phyloP scores from a whole-genome alignment of 2,329 filamentous ascomycete genomes.

The Colletotrichum tamarilloi region DNA sequence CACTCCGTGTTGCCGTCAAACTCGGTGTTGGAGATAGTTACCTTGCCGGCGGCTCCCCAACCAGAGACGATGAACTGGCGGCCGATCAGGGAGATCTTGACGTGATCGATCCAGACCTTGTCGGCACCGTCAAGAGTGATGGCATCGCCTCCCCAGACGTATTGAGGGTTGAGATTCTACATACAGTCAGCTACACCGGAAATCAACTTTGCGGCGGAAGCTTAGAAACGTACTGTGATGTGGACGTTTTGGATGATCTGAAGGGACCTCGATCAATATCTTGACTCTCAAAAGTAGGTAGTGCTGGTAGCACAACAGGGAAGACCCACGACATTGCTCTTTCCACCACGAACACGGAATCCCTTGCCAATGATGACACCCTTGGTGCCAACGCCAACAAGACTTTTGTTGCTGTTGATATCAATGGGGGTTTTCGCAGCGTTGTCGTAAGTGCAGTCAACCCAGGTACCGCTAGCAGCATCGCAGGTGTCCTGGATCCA shows the following conservation, averaged over 20 bases:
- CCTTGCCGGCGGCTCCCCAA: constrained; percentile 44
- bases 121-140: constrained; percentile 50
- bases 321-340: constrained; percentile 53
- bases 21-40: constrained; percentile 53
- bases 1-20: constrained; percentile 48
- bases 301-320: not conserved
- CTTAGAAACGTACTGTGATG: constrained; percentile 45
- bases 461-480: constrained; percentile 38
- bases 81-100: constrained; percentile 53
- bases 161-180: constrained; percentile 50
- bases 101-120: constrained; percentile 46
- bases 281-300: not conserved
- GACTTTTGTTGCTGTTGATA: constrained; percentile 44
- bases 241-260: constrained; percentile 61
- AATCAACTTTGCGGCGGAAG: not conserved
- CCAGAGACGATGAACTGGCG: constrained; percentile 53
- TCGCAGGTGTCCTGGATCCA: constrained; percentile 40
- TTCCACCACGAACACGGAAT: constrained; percentile 53
- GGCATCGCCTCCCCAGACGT: constrained; percentile 43
- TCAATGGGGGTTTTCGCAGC: constrained; percentile 40
- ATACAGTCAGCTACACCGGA: not conserved
- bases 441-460: constrained; percentile 41
- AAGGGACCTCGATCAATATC: not conserved
- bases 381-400: constrained; percentile 40
- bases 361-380: constrained; percentile 50